Conservation (phyloP, 768 basidiomycete species). For the Leucocoprinus leucothites region DNA sequence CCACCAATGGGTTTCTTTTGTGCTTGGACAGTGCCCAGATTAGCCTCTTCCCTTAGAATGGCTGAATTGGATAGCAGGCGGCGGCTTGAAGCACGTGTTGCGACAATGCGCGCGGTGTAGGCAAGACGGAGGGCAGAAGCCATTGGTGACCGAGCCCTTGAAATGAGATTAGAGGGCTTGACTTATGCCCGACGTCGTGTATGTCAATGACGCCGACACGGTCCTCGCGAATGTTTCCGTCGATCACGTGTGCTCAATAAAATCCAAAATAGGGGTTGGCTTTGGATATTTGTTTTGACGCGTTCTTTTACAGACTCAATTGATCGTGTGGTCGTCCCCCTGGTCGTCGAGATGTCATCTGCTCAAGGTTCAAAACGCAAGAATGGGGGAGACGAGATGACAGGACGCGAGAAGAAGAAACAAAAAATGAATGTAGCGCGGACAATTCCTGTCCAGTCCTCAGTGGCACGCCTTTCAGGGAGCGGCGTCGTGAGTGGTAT, state of each 20-base stretch:
- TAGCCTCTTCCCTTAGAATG: conserved; percentile 26
- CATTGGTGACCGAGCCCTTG: conserved; percentile 1
- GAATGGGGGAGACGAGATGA: conserved; percentile 28
- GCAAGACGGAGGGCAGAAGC: neutral
- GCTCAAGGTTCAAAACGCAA: conserved; percentile 37
- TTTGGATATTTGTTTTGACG: neutral
- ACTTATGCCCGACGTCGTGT: conserved; percentile 1
- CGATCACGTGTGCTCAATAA: conserved; percentile 3
- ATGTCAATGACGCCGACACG: neutral
- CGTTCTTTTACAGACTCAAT: neutral
- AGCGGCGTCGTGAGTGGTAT: conserved; percentile 36
- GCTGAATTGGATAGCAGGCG: conserved; percentile 1
- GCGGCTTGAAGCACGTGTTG: neutral
- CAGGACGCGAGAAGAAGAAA: conserved; percentile 65
- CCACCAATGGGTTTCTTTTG: conserved; percentile 78
- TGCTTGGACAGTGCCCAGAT: conserved; percentile 50
- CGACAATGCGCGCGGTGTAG: neutral
- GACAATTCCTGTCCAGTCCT: conserved; percentile 60
- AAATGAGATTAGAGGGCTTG: neutral
- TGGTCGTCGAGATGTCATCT: neutral
- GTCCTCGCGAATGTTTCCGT: conserved; percentile 3
- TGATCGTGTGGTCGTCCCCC: neutral
- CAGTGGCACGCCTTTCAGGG: conserved; percentile 25
- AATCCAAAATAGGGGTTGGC: neutral
- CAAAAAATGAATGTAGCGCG: conserved; percentile 60